Evolutionary conservation across 345 rosid species (phyloP), one percentile per base, ranked within the genome.

Genomic region (Populus tremula): DNA sequence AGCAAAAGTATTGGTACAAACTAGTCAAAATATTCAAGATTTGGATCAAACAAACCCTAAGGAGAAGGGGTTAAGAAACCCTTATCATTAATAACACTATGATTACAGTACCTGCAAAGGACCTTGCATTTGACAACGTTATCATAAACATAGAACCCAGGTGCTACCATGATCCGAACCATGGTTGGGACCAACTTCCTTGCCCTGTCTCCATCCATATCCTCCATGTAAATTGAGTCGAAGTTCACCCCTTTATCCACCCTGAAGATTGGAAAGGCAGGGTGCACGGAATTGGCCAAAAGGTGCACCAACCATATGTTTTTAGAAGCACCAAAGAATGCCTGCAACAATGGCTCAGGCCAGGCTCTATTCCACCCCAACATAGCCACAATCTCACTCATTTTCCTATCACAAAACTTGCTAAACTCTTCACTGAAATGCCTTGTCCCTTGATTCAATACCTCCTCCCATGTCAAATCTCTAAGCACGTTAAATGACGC

Each of bases 341-440:
- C 94, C 84, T 92, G 88, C 82, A 87, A 71, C 64, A 96, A 69
- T 31, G 94, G 90, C 83, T 96, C 97, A 33, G 97, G 88, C 99
- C 99, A 96, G 23, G 97, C 94, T 73, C 88, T 77, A 78, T 86
- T 90, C 94, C 97, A 93, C 4, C 90, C 89, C 83, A 96, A 81
- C 97, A 89, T 87, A 13, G 87, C 86, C 67, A 91, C 92, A 78
- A 96, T 93, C 72, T 93, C 97, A 45, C 91, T 93, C 98, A 93
- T 93, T 83, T 93, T 93, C 87, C 94, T 77, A 56, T 96, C 99
- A 79, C 98, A 92, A 56, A 92, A 93, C 76, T 80, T 77, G 82
- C 99, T 93, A 49, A 93, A 96, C 54, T 91, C 95, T 74, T 91
- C 98, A 25, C 94, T 91, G 89, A 91, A 93, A 86, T 93, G 90